These are phyloP conservation scores for Erysiphe pulchra DNA, from an alignment of 2,329 filamentous ascomycete species.

Conservation along the genomic window DNA sequence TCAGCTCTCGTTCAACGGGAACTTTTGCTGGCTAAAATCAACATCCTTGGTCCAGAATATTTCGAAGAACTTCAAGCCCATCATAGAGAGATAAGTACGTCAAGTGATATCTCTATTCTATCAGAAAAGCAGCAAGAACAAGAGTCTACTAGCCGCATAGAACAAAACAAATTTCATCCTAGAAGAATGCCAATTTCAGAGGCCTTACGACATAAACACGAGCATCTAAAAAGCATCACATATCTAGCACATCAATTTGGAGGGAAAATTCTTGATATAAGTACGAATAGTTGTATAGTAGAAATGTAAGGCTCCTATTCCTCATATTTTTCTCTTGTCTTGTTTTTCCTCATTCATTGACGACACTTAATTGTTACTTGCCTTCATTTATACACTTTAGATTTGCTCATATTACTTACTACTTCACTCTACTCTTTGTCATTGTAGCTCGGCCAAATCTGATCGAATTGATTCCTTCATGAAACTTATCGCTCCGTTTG, in stretches of 20 bases:
- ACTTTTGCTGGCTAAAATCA: constrained; percentile 83
- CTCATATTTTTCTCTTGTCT: too few relatives aligned
- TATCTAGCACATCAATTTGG: constrained; percentile 94
- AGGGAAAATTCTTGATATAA: constrained; percentile 92
- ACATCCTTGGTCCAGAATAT: constrained; percentile 89
- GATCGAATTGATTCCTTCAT: constrained; percentile 89
- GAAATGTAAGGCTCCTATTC: constrained; percentile 44
- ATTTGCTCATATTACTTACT: background rate
- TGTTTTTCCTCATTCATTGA: too few relatives aligned
- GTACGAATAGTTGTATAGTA: constrained; percentile 94
- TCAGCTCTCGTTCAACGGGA: constrained; percentile 89
- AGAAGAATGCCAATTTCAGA: constrained; percentile 65
- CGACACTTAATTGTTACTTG: too few relatives aligned
- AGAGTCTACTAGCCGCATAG: constrained; percentile 1
- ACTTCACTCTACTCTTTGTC: constrained; percentile 3
- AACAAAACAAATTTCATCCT: constrained; percentile 51
- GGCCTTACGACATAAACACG: constrained; percentile 85
- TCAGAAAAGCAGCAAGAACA: constrained; percentile 6
- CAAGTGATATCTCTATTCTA: background rate
- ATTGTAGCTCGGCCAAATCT: constrained; percentile 50
- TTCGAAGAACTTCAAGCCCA: constrained; percentile 92
- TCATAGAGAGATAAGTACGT: constrained; percentile 63
- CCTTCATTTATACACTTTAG: too few relatives aligned
- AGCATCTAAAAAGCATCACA: constrained; percentile 89
- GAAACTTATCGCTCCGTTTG: constrained; percentile 82